Percentiles rank a stretch among this genome's conserved stretches.
These are phyloP conservation scores for Ophiobolus disseminans DNA, from an alignment of 2,329 filamentous ascomycete genomes.

Conservation along the genomic window DNA sequence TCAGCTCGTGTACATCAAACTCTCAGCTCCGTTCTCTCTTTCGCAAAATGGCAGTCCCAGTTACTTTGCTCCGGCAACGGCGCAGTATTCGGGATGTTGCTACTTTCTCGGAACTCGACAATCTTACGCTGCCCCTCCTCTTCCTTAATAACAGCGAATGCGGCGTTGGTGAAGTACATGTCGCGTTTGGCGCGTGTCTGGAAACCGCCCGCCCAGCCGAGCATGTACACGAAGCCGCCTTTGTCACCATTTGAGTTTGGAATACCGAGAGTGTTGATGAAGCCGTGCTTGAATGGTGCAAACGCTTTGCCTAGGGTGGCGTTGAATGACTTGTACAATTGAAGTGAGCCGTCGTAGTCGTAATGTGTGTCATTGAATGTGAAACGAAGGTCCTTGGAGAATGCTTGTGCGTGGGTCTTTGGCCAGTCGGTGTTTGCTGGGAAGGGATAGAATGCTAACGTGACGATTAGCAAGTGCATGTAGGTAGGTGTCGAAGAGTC, in stretches of 20 bases:
- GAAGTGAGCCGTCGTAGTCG: slow-evolving; percentile 36
- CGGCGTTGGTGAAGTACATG: slow-evolving; percentile 41
- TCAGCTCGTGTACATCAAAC: background rate
- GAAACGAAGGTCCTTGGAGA: slow-evolving; percentile 35
- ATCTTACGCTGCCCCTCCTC: slow-evolving; percentile 34
- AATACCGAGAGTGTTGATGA: slow-evolving; percentile 35
- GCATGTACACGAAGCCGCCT: slow-evolving; percentile 42
- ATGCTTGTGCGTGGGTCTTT: slow-evolving; percentile 27
- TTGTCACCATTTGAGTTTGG: slow-evolving; percentile 40
- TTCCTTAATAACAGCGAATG: slow-evolving; percentile 38
- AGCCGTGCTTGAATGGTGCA: slow-evolving; percentile 38
- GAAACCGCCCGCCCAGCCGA: slow-evolving; percentile 42
- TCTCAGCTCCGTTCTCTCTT: background rate
- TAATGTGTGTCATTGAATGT: slow-evolving; percentile 44
- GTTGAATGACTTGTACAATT: slow-evolving; percentile 38
- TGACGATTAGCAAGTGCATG: background rate
- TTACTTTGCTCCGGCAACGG: slow-evolving; percentile 27
- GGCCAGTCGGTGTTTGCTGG: slow-evolving; percentile 41
- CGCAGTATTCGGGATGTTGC: slow-evolving; percentile 41
- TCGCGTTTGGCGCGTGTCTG: slow-evolving; percentile 26
- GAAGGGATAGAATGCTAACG: slow-evolving; percentile 41
- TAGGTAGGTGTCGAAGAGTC: background rate
- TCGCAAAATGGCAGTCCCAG: slow-evolving; percentile 32
- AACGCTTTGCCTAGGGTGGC: slow-evolving; percentile 35
- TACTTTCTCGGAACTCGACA: slow-evolving; percentile 41